phyloP scores from a whole-genome alignment of 805 yeast genomes.

The Candida sanyiensis region DNA sequence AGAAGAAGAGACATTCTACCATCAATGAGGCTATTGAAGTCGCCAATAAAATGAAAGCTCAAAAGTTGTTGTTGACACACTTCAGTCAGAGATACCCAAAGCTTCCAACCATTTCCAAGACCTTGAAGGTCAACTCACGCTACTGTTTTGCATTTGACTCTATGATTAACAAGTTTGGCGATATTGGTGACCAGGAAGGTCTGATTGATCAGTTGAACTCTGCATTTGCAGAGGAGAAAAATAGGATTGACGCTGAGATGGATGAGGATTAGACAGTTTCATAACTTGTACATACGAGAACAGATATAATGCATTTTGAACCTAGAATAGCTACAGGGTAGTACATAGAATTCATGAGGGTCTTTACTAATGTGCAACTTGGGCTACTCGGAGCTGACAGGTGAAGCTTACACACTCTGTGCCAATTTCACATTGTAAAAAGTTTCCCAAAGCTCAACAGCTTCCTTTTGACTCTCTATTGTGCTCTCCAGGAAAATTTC shows the following conservation, averaged over 20 bases:
- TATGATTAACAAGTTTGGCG: conserved; percentile 44
- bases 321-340: background rate
- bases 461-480: conserved; percentile 89
- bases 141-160: conserved; percentile 61
- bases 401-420: background rate
- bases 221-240: conserved; percentile 28
- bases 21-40: conserved; percentile 78
- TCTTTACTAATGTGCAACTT: too few relatives aligned
- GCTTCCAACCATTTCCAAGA: conserved; percentile 35
- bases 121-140: conserved; percentile 27
- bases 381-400: too few relatives aligned
- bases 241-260: conserved; percentile 17
- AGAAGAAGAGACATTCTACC: conserved; percentile 79
- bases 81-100: conserved; percentile 85
- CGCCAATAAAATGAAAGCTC: conserved; percentile 65
- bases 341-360: too few relatives aligned
- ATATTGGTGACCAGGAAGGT: conserved; percentile 35
- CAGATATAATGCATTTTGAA: background rate
- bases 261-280: conserved; percentile 8
- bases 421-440: conserved; percentile 57
- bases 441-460: conserved; percentile 82
- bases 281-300: background rate
- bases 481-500: conserved; percentile 88
- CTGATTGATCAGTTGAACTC: conserved; percentile 26
- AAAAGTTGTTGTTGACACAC: conserved; percentile 74